A percentile compares a stretch with the other conserved stretches of the same genome.
These are phyloP conservation scores for Myriosclerotinia duriaeana DNA, from an alignment of 2,329 filamentous ascomycete genomes.

Conservation along the genomic window DNA sequence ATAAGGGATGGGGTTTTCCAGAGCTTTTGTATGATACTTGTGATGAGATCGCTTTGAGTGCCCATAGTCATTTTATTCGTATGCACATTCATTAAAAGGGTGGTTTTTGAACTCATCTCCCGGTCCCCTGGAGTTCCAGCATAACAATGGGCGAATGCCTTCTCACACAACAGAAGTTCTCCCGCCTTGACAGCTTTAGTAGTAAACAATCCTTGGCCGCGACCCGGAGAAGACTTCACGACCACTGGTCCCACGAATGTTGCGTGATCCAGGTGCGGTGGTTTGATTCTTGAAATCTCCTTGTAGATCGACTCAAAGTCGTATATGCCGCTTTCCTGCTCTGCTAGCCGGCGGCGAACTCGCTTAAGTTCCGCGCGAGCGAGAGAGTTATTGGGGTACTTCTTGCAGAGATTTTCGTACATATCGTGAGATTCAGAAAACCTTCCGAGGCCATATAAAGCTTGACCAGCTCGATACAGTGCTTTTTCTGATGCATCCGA, in stretches of 20 bases:
- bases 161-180: conserved; percentile 30
- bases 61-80: conserved; percentile 20
- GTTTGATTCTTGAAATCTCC: conserved; percentile 22
- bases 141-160: conserved; percentile 29
- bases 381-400: conserved; percentile 21
- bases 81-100: conserved; percentile 18
- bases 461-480: conserved; percentile 22
- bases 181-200: conserved; percentile 26
- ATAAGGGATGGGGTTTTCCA: conserved; percentile 25
- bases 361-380: conserved; percentile 18
- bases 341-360: conserved; percentile 23
- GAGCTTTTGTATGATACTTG: conserved; percentile 24
- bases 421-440: conserved; percentile 25
- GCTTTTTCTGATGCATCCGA: conserved; percentile 14
- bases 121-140: neutral
- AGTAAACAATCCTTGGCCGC: conserved; percentile 26
- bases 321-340: conserved; percentile 27
- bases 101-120: neutral
- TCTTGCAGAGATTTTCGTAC: conserved; percentile 20
- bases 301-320: conserved; percentile 27
- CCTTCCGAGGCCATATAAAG: conserved; percentile 23
- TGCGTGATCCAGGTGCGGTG: conserved; percentile 28
- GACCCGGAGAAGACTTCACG: conserved; percentile 19
- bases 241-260: conserved; percentile 25
- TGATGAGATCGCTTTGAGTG: conserved; percentile 23